These are phyloP conservation scores for Nakazawaea ambrosiae DNA, from an alignment of 805 yeast species.

Conservation along the genomic window DNA sequence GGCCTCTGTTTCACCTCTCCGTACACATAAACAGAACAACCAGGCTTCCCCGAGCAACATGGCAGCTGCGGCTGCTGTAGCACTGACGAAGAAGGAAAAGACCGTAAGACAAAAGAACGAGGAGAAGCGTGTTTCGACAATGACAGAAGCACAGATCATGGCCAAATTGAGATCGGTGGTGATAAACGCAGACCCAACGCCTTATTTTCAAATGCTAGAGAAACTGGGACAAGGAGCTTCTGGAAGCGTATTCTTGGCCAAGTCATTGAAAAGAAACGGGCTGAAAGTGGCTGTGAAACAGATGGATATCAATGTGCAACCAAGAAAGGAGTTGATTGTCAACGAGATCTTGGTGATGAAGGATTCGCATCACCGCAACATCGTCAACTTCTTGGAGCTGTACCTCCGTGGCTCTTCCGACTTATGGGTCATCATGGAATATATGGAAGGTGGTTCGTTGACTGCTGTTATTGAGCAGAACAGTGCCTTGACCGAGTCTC, in stretches of 20 bases:
- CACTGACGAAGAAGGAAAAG: slow-evolving; percentile 19
- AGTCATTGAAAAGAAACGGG: slow-evolving; percentile 46
- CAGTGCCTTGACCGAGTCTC: slow-evolving; percentile 70
- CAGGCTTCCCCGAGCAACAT: slow-evolving; percentile 17
- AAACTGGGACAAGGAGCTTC: slow-evolving; percentile 98
- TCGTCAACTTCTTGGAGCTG: slow-evolving; percentile 91
- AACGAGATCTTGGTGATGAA: slow-evolving; percentile 96
- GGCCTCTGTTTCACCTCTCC: slow-evolving; percentile 12
- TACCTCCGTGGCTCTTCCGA: slow-evolving; percentile 74
- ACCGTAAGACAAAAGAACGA: slow-evolving; percentile 21
- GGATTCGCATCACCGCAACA: slow-evolving; percentile 89
- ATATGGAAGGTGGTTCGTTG: slow-evolving; percentile 97
- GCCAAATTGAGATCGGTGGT: slow-evolving; percentile 79
- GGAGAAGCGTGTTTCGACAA: slow-evolving; percentile 48
- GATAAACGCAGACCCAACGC: slow-evolving; percentile 78
- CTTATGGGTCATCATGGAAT: slow-evolving; percentile 99
- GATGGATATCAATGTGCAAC: slow-evolving; percentile 87
- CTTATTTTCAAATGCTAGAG: slow-evolving; percentile 66
- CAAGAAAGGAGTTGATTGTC: slow-evolving; percentile 89
- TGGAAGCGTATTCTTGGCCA: slow-evolving; percentile 90
- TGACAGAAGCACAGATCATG: slow-evolving; percentile 86
- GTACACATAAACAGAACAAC: slow-evolving; percentile 14
- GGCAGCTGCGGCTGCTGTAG: slow-evolving; percentile 30
- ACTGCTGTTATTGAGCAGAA: slow-evolving; percentile 95
- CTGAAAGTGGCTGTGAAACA: slow-evolving; percentile 91